Conservation (phyloP, 345 rosid species). For the Jatropha curcas region DNA sequence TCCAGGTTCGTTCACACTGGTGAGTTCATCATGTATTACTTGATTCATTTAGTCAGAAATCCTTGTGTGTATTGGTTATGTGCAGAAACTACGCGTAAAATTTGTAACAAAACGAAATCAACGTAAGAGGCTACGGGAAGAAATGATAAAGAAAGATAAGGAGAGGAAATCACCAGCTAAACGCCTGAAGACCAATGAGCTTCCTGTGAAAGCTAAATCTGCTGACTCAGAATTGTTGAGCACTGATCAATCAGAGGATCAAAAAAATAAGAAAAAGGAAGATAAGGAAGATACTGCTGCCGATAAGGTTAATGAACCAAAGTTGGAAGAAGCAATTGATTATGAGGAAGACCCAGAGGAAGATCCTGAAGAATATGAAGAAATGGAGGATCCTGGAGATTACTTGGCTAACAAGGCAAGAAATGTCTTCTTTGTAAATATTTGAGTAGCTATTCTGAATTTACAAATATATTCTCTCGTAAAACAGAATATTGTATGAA, state of each 20-base stretch:
- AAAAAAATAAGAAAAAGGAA: constrained; percentile 29
- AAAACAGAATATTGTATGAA: neutral
- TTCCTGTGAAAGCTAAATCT: constrained; percentile 44
- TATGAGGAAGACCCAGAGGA: constrained; percentile 52
- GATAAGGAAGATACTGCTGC: constrained; percentile 32
- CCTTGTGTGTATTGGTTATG: constrained; percentile 5
- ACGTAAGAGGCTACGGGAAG: constrained; percentile 72
- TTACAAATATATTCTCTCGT: neutral
- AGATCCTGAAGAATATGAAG: constrained; percentile 61
- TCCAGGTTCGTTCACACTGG: constrained; percentile 57
- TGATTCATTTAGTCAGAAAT: constrained; percentile 7
- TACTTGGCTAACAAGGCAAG: constrained; percentile 56
- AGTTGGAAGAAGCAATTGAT: constrained; percentile 37
- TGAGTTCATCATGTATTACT: neutral
- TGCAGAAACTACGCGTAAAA: constrained; percentile 64
- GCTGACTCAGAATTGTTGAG: constrained; percentile 29
- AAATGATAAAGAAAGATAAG: constrained; percentile 44
- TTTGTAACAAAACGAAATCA: constrained; percentile 73
- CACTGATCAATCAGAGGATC: constrained; percentile 26
- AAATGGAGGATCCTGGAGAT: constrained; percentile 48
- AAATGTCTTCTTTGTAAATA: neutral
- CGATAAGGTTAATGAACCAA: constrained; percentile 42
- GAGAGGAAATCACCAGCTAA: constrained; percentile 45
- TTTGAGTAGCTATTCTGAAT: neutral
- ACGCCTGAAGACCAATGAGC: constrained; percentile 57